Base-by-base conservation (phyloP, 2,329 filamentous ascomycete species). In the Coniella vitis region DNA sequence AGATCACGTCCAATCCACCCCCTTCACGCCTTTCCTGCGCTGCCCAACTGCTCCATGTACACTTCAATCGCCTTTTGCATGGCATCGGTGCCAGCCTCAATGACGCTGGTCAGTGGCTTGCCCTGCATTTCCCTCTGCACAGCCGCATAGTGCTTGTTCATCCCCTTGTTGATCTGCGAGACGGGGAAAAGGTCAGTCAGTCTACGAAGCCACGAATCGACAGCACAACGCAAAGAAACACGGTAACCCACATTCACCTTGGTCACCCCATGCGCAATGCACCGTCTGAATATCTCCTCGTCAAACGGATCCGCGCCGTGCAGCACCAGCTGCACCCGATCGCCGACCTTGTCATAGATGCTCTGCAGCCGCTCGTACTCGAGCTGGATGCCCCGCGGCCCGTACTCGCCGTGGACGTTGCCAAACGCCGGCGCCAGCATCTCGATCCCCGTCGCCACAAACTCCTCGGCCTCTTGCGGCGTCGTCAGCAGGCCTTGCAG, bases 401-500 rank as follows among this genome's bases (percentile, higher is more conserved):
- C 84, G 64, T 89, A 88, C 57, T 82, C 78, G 5, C 85, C 85
- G 65, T 89, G 85, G 38, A 89, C 81, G 58, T 88, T 89, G 3
- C 85, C 85, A 66, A 89, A 87, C 0, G 83, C 83, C 0, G 85
- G 86, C 3, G 86, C 86, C 13, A 90, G 68, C 69, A 83, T 84
- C 58, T 89, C 81, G 59, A 89, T 85, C 0, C 84, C 85, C 10
- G 83, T 85, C 2, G 70, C 74, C 4, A 87, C 75, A 57, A 90
- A 89, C 58, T 86, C 79, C 54, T 81, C 74, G 7, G 81, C 83
- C 64, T 89, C 78, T 54, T 85, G 82, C 0, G 78, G 74, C 0
- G 82, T 87, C 0, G 84, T 89, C 55, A 87, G 51, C 63, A 65
- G 40, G 57, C 74, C 62, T 69, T 72, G 56, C 48, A 69, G 48